Percentiles rank a stretch among this genome's conserved stretches.
phyloP scores from a whole-genome alignment of 2,329 filamentous ascomycete species.

The Grosmannia huntii region DNA sequence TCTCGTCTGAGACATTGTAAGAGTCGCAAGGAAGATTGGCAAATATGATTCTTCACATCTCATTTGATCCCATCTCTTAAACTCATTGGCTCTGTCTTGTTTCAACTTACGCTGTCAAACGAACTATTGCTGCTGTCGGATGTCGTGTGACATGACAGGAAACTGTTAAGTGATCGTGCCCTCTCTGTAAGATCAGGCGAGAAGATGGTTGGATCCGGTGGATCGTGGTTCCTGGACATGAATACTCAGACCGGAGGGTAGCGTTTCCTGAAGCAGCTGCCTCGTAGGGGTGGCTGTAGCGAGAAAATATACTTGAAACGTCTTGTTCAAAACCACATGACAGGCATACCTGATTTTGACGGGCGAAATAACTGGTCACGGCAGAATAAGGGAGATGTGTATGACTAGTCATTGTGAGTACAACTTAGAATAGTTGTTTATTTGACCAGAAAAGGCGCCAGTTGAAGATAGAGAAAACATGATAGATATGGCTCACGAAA shows the following conservation, averaged over 20 bases:
- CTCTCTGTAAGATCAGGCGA: not conserved
- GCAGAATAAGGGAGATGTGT: too few species aligned
- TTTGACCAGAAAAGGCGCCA: too few species aligned
- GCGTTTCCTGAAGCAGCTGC: not conserved
- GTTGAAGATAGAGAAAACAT: too few species aligned
- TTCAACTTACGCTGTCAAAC: not conserved
- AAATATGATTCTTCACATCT: too few species aligned
- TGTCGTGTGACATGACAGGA: not conserved
- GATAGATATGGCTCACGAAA: too few species aligned
- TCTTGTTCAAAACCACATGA: not conserved
- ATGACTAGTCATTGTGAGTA: too few species aligned
- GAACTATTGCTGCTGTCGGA: not conserved
- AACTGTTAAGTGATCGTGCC: not conserved
- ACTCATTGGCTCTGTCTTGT: not conserved
- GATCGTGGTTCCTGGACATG: not conserved
- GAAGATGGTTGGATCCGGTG: not conserved
- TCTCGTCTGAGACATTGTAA: too few species aligned
- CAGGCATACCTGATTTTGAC: too few species aligned
- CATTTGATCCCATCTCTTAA: not conserved
- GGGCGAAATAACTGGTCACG: too few species aligned
- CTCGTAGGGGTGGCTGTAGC: not conserved
- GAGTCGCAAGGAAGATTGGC: too few species aligned
- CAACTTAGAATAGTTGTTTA: too few species aligned
- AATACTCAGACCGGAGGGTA: not conserved
- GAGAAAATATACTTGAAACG: not conserved